phyloP scores from a whole-genome alignment of 495 filamentous ascomycete species.

The Penicillium herquei region DNA sequence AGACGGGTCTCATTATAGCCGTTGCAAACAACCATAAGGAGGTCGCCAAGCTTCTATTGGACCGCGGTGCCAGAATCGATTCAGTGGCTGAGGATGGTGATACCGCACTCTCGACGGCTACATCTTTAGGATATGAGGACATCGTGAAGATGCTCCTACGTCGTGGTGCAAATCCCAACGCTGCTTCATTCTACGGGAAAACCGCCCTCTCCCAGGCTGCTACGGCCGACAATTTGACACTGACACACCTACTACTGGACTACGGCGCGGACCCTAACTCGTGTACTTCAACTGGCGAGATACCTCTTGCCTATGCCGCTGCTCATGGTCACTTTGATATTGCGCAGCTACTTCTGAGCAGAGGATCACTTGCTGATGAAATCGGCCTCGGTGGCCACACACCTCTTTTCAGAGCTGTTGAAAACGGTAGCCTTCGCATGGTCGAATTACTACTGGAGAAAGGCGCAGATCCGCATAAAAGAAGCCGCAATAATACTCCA shows the following conservation, averaged over 20 bases:
- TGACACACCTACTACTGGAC: conserved; percentile 39
- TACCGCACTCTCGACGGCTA: conserved; percentile 35
- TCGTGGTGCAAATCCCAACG: conserved; percentile 23
- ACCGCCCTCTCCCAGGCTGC: conserved; percentile 30
- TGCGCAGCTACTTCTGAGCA: conserved; percentile 34
- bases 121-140: conserved; percentile 27
- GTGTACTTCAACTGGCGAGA: conserved; percentile 28
- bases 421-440: conserved; percentile 1
- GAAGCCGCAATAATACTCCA: background rate
- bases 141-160: conserved; percentile 30
- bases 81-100: conserved; percentile 11
- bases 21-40: conserved; percentile 16
- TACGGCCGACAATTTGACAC: conserved; percentile 26
- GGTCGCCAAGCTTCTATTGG: conserved; percentile 25
- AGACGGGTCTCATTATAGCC: conserved; percentile 38
- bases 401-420: conserved; percentile 16
- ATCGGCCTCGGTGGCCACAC: conserved; percentile 8
- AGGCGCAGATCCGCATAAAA: conserved; percentile 3
- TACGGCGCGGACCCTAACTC: conserved; percentile 41
- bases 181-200: conserved; percentile 1
- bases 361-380: conserved; percentile 30
- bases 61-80: conserved; percentile 25
- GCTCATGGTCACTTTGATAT: conserved; percentile 32
- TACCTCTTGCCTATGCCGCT: conserved; percentile 41
- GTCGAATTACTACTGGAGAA: background rate